Conservation (phyloP, 768 basidiomycete genomes). For the Lactifluus echinatus region DNA sequence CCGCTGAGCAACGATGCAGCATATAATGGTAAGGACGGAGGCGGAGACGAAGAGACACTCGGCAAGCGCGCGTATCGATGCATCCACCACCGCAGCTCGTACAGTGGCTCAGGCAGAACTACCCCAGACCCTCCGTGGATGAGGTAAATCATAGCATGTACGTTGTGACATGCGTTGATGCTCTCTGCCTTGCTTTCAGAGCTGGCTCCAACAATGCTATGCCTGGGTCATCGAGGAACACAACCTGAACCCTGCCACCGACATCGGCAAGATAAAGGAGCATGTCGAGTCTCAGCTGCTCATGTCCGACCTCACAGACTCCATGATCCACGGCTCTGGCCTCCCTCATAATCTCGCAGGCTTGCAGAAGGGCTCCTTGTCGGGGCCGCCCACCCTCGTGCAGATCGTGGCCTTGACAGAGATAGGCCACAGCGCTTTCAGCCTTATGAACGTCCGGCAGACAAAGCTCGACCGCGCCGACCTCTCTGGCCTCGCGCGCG, state of each 20-base stretch:
- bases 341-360: slow-evolving; percentile 40
- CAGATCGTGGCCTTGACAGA: slow-evolving; percentile 76
- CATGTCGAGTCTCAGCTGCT: slow-evolving; percentile 60
- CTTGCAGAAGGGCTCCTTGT: slow-evolving; percentile 30
- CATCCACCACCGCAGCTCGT: slow-evolving; percentile 29
- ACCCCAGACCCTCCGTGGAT: slow-evolving; percentile 57
- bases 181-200: slow-evolving; percentile 32
- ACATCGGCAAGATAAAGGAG: slow-evolving; percentile 44
- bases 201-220: slow-evolving; percentile 71
- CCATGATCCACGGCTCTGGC: slow-evolving; percentile 63
- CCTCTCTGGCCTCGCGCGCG: slow-evolving; percentile 38
- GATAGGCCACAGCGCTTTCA: slow-evolving; percentile 77
- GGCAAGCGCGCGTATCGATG: slow-evolving; percentile 19
- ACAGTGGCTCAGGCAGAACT: slow-evolving; percentile 46
- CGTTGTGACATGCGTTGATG: background rate
- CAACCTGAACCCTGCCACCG: slow-evolving; percentile 36
- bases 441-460: slow-evolving; percentile 58
- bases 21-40: too few relatives aligned
- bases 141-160: slow-evolving; percentile 34
- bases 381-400: slow-evolving; percentile 52
- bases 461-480: slow-evolving; percentile 54
- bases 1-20: background rate
- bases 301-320: slow-evolving; percentile 62
- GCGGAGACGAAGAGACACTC: too few relatives aligned
- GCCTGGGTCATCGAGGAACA: slow-evolving; percentile 49